Evolutionary conservation across 2,329 filamentous ascomycete species (phyloP).

Genomic region (Pseudogymnoascus sp.): DNA sequence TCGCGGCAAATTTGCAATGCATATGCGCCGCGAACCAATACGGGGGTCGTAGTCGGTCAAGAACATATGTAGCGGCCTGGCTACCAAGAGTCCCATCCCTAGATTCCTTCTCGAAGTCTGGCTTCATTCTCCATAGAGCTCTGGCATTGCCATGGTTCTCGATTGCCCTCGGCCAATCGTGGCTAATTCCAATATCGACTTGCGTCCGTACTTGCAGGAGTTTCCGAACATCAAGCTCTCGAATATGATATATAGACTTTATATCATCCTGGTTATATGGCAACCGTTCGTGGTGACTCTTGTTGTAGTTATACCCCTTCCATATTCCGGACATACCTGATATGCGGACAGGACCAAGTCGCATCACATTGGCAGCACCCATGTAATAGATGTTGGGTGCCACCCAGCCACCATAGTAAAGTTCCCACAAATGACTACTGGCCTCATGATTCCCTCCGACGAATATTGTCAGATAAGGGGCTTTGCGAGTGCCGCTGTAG

Average conservation of each 20-base stretch:
- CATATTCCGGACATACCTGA: conserved; percentile 89
- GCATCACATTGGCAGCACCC: conserved; percentile 82
- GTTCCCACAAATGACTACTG: conserved; percentile 78
- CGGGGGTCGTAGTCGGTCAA: conserved; percentile 71
- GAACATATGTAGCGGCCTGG: conserved; percentile 66
- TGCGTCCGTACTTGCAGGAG: conserved; percentile 76
- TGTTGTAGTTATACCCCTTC: conserved; percentile 83
- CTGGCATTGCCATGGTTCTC: conserved; percentile 67
- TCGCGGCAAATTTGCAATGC: conserved; percentile 77
- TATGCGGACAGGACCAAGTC: conserved; percentile 76
- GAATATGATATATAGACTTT: conserved; percentile 78
- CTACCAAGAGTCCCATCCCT: conserved; percentile 68
- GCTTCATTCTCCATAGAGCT: conserved; percentile 64
- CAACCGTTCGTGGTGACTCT: conserved; percentile 73
- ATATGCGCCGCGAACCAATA: conserved; percentile 94
- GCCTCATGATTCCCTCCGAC: conserved; percentile 95
- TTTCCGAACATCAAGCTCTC: conserved; percentile 87
- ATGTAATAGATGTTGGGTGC: conserved; percentile 97
- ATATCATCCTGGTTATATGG: conserved; percentile 74
- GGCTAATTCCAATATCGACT: conserved; percentile 83
- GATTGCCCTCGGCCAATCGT: conserved; percentile 87
- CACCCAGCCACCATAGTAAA: conserved; percentile 95
- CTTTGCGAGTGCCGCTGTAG: conserved; percentile 68
- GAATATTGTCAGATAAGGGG: conserved; percentile 87
- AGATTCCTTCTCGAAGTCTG: conserved; percentile 68